phyloP scores from a whole-genome alignment of 805 yeast genomes.

The Candida insectalens region DNA sequence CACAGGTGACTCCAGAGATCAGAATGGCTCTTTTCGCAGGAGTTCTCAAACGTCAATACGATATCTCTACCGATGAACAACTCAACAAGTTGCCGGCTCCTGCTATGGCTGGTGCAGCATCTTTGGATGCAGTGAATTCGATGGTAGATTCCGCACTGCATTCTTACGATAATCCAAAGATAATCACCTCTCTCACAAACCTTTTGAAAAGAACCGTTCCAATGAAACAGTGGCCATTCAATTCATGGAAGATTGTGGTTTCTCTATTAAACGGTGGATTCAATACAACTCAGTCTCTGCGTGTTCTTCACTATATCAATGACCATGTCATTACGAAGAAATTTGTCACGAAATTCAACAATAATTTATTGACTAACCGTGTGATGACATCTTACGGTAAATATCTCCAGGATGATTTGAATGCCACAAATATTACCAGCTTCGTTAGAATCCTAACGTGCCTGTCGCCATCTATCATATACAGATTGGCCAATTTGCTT shows the following conservation, averaged over 20 bases:
- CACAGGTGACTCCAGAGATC: constrained; percentile 13
- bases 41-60: constrained; percentile 7
- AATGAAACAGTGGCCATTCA: constrained; percentile 13
- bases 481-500: constrained; percentile 16
- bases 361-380: constrained; percentile 8
- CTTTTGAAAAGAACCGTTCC: constrained; percentile 9
- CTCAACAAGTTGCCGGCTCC: constrained; percentile 6
- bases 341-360: constrained; percentile 16
- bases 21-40: constrained; percentile 14
- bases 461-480: constrained; percentile 9
- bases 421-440: constrained; percentile 10
- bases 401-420: constrained; percentile 21
- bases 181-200: constrained; percentile 11
- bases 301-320: constrained; percentile 16
- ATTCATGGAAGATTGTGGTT: constrained; percentile 7
- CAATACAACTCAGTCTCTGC: constrained; percentile 7
- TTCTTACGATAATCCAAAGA: constrained; percentile 14
- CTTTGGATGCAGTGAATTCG: constrained; percentile 6
- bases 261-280: constrained; percentile 10
- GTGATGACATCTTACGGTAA: constrained; percentile 12
- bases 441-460: constrained; percentile 12
- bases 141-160: constrained; percentile 11
- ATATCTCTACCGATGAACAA: constrained; percentile 3
- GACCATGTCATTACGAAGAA: constrained; percentile 11
- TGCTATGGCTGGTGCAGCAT: constrained; percentile 1